Evolutionary conservation across 2,329 filamentous ascomycete species (phyloP).

Genomic region (Hypomyces rosellus): DNA sequence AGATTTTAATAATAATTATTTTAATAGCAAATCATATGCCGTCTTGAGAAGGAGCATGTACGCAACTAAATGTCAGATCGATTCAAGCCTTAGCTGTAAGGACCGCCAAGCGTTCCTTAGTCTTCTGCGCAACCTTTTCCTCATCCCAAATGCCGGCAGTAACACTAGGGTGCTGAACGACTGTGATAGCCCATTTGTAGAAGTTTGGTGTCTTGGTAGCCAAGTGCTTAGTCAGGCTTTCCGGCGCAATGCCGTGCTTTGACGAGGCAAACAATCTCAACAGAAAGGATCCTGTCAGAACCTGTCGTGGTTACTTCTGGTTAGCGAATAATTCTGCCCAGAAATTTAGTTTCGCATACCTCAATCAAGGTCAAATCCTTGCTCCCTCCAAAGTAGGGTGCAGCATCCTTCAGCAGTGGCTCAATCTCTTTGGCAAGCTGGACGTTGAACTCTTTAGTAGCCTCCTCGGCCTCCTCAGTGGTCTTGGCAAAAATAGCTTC

Average conservation of each 20-base stretch:
- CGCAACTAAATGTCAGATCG: too few relatives aligned
- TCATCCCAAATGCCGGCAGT: slow-evolving; percentile 57
- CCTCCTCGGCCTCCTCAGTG: slow-evolving; percentile 43
- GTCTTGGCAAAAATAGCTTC: slow-evolving; percentile 41
- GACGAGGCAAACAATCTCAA: slow-evolving; percentile 51
- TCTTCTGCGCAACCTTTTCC: slow-evolving; percentile 19
- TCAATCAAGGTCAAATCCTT: too few relatives aligned
- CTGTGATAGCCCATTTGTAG: slow-evolving; percentile 57
- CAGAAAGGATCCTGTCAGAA: slow-evolving; percentile 60
- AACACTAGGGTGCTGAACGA: slow-evolving; percentile 59
- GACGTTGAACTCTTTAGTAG: too few relatives aligned
- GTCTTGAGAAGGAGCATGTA: too few relatives aligned
- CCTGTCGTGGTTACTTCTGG: slow-evolving; percentile 36
- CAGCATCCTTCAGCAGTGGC: too few relatives aligned
- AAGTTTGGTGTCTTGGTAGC: slow-evolving; percentile 56
- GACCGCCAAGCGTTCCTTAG: too few relatives aligned
- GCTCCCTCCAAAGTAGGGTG: too few relatives aligned
- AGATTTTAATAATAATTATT: too few relatives aligned
- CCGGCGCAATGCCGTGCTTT: slow-evolving; percentile 49
- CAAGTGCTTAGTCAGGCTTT: slow-evolving; percentile 39
- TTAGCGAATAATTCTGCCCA: slow-evolving; percentile 12
- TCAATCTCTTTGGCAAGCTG: too few relatives aligned
- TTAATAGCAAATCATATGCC: too few relatives aligned
- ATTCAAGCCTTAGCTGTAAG: too few relatives aligned
- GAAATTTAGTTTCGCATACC: too few relatives aligned